These are phyloP conservation scores for Alternaria sp. DNA, from an alignment of 2,329 filamentous ascomycete species.

Conservation along the genomic window DNA sequence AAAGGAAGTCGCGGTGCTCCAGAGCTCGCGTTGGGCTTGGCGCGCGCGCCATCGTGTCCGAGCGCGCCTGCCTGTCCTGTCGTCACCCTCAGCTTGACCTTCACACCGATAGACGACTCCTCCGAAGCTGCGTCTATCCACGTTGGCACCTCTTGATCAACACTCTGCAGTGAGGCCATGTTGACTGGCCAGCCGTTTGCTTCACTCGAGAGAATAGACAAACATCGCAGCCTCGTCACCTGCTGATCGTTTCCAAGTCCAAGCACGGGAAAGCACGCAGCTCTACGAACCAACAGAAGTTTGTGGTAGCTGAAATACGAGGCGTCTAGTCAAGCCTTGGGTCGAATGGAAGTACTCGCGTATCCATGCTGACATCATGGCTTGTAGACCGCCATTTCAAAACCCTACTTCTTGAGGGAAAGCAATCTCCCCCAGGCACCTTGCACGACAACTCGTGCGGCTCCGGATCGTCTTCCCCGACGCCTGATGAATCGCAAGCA, in stretches of 20 bases:
- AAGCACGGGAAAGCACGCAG: not conserved
- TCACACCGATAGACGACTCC: slow-evolving; percentile 22
- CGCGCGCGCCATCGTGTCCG: slow-evolving; percentile 15
- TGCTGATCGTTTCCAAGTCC: slow-evolving; percentile 1
- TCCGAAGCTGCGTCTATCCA: slow-evolving; percentile 20
- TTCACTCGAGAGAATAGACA: slow-evolving; percentile 31
- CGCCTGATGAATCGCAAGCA: slow-evolving; percentile 17
- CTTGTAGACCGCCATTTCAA: slow-evolving; percentile 42
- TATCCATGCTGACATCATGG: slow-evolving; percentile 20
- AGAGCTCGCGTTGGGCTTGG: slow-evolving; percentile 26
- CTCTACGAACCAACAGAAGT: not conserved
- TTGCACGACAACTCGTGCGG: slow-evolving; percentile 17
- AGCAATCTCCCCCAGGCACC: slow-evolving; percentile 23
- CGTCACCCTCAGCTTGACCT: slow-evolving; percentile 10
- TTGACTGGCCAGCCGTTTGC: slow-evolving; percentile 27
- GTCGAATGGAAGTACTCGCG: slow-evolving; percentile 8
- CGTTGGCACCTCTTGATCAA: not conserved
- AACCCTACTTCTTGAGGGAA: slow-evolving; percentile 20
- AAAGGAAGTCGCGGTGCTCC: slow-evolving; percentile 35
- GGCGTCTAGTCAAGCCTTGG: not conserved
- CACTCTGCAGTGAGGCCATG: slow-evolving; percentile 6
- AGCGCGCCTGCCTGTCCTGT: slow-evolving; percentile 15
- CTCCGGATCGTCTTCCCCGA: slow-evolving; percentile 26
- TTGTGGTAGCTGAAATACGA: not conserved
- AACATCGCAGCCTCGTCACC: slow-evolving; percentile 21